Base-by-base conservation (phyloP, 2,329 filamentous ascomycete species). In the Metarhizium humberi region DNA sequence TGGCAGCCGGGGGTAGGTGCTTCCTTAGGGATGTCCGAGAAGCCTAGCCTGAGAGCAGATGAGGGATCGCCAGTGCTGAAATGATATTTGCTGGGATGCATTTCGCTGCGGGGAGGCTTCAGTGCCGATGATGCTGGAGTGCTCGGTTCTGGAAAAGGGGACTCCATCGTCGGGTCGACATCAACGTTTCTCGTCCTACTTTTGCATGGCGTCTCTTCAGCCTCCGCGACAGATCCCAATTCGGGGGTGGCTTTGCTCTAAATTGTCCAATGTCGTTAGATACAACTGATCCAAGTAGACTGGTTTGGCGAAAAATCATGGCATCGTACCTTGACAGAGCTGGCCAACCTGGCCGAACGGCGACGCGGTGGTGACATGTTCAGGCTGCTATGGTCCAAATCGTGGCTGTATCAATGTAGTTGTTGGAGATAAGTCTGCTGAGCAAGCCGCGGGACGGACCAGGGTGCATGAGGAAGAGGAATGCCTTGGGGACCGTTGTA, bases 11-110 rank as follows among this genome's bases (percentile, higher is more conserved):
- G 45, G 6, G 49, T 47, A 13, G 50, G 48, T 75, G 74, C 59
- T 75, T 77, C 10, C 76, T 75, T 38, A 75, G n/a, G 80, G 73
- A 94, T 85, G 60, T 89, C 87, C 57, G 82, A 82, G 70, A 96
- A 96, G 16, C 92, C 92, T 25, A 95, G 78, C 64, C 87, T 83
- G 47, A 94, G 77, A 6, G 87, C 90, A 11, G 91, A 90, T 30
- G 94, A 91, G 2, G 87, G 82, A 48, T 88, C 77, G 54, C 87
- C 88, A 58, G 84, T 87, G 25, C 88, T 92, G 60, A 82, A 79
- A 56, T 94, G 90, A 55, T 84, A 82, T 67, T 88, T 88, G 74
- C 88, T 88, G 8, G 92, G 92, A 67, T 96, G 92, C 92, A 96
- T 96, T 69, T 96, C 91, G 57, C 85, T 83, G 60, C 79, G 79